Percentiles rank a stretch among this genome's conserved stretches.
Conservation (phyloP, 2,329 filamentous ascomycete species). For the Aspergillus sp. region DNA sequence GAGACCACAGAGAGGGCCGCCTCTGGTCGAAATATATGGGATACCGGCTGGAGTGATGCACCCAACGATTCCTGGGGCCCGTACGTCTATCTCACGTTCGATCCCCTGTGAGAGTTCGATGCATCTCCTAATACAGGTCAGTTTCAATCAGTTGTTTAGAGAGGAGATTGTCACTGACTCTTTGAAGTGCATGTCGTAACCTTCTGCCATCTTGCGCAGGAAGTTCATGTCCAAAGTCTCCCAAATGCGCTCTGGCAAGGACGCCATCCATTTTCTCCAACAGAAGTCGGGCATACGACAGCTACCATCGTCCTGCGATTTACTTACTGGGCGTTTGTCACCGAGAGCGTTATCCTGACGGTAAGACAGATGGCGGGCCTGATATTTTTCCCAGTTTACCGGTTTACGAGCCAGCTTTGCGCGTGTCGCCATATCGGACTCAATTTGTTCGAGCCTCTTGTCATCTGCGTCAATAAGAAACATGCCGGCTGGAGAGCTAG, state of each 20-base stretch:
- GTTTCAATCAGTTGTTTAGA: not conserved
- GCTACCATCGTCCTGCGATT: slow-evolving; percentile 59
- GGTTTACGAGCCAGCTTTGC: slow-evolving; percentile 24
- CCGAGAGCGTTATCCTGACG: slow-evolving; percentile 57
- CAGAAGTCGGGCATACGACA: slow-evolving; percentile 59
- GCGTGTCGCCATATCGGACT: slow-evolving; percentile 49
- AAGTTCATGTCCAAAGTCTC: slow-evolving; percentile 68
- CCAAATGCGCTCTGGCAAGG: slow-evolving; percentile 60
- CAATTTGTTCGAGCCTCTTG: slow-evolving; percentile 53
- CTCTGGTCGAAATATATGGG: slow-evolving; percentile 62
- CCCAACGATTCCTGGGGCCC: slow-evolving; percentile 59
- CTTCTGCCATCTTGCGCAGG: slow-evolving; percentile 52
- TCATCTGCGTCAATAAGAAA: slow-evolving; percentile 64
- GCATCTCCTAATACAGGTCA: slow-evolving; percentile 32
- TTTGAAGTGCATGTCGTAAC: slow-evolving; percentile 62
- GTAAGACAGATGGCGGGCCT: slow-evolving; percentile 60
- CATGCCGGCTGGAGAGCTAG: slow-evolving; percentile 63
- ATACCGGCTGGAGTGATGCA: slow-evolving; percentile 70
- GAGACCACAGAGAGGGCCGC: slow-evolving; percentile 61
- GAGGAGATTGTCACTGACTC: slow-evolving; percentile 39
- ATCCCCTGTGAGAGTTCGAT: slow-evolving; percentile 74
- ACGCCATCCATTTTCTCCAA: slow-evolving; percentile 53
- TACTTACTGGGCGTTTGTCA: slow-evolving; percentile 58
- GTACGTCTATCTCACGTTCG: slow-evolving; percentile 57
- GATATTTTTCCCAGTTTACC: slow-evolving; percentile 49